Evolutionary conservation across 768 basidiomycete species (phyloP).

Genomic region (Serendipita sp.): DNA sequence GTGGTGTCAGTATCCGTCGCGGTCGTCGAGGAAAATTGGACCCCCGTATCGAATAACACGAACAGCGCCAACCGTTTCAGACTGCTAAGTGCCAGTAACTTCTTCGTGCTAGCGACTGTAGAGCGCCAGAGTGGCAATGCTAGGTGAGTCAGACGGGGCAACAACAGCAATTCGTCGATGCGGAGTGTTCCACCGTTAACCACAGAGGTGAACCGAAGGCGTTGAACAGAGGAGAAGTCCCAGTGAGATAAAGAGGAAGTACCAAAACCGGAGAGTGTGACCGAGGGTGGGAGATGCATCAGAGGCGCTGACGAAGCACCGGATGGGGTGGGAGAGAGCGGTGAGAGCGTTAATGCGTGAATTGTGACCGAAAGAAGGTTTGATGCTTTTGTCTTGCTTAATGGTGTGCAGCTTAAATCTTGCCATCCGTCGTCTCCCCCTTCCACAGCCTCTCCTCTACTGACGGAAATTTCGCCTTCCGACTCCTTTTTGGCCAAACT

Average conservation of each 20-base stretch:
- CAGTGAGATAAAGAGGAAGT: neutral
- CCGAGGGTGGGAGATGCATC: neutral
- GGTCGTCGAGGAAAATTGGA: neutral
- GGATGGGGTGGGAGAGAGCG: neutral
- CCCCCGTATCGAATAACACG: neutral
- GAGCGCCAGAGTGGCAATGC: neutral
- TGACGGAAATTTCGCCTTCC: neutral
- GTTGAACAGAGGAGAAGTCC: neutral
- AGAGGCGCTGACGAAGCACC: neutral
- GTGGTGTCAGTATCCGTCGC: neutral
- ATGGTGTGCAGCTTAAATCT: neutral
- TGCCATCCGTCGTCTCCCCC: neutral
- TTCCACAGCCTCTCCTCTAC: no score
- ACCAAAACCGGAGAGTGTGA: neutral
- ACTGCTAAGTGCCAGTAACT: neutral
- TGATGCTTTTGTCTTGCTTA: neutral
- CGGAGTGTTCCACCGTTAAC: neutral
- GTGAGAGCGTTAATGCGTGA: constrained; percentile 3
- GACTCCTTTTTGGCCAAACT: neutral
- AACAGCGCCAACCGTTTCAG: neutral
- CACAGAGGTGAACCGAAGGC: constrained; percentile 4
- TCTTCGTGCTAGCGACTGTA: neutral
- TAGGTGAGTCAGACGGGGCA: neutral
- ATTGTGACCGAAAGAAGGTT: neutral
- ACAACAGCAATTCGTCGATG: neutral